Base-by-base conservation (phyloP, 495 filamentous ascomycete genomes). In the Aspergillus olivimuriae region DNA sequence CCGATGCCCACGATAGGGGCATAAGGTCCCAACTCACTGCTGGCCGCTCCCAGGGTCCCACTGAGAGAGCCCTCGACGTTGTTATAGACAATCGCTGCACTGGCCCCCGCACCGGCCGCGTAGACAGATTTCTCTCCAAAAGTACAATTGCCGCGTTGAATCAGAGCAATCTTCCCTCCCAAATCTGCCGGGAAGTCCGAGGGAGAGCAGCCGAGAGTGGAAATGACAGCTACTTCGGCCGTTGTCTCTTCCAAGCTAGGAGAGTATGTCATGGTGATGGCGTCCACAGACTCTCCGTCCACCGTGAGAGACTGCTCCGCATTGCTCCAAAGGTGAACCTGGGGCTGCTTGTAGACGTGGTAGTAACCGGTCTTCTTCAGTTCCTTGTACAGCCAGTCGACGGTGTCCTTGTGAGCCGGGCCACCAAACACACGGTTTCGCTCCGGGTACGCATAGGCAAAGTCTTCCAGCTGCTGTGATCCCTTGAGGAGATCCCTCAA, bases 31-130 rank as follows among this genome's bases (percentile, higher is more conserved):
- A 74, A 63, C 1, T 70, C 65, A 32, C 61, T 68, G 11, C 69
- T 64, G 1, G 66, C 62, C 4, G 46, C 66, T 37, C 77, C 78
- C 2, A 87, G 66, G 11, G 81, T 86, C 31, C 73, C 69, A 15
- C 61, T 51, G 1, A 83, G 47, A 14, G 52, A 22, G 3, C 81
- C 82, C 0, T 58, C 58, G 11, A 58, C 70, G 53, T 86, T 84
- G 66, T 87, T 85, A 61, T 86, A 87, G 41, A 86, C 68, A 51
- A 86, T 54, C 0, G 70, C 66, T 0, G 65, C 84, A 11, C 60
- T 53, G 7, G 84, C 83, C 23, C 80, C 73, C 16, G 81, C 78
- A 1, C 60, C 57, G n/a, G 73, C 75, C 4, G 82, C 83, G 4
- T 74, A 58, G 5, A 68, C 62, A 12, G 80, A 68, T 61, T 87